A percentile compares a stretch with the other conserved stretches of the same genome.
Evolutionary conservation across 805 yeast species (phyloP).

Genomic region (Kluyveromyces siamensis): DNA sequence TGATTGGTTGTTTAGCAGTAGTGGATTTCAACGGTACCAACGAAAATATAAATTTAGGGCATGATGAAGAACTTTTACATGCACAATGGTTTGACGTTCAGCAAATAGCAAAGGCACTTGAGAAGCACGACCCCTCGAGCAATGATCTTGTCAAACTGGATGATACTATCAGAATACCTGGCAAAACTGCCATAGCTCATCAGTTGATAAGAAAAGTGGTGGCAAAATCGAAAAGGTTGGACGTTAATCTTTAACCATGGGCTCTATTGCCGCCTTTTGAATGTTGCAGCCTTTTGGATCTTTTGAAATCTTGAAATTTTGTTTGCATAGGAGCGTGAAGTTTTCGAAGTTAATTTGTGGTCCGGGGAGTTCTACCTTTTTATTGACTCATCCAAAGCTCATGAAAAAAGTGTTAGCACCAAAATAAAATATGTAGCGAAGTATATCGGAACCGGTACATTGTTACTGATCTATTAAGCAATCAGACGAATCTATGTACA

Average conservation of each 20-base stretch:
- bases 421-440: too few relatives aligned
- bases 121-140: conserved; percentile 16
- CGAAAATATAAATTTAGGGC: conserved; percentile 59
- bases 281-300: too few relatives aligned
- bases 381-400: too few relatives aligned
- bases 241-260: neutral
- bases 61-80: conserved; percentile 78
- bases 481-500: too few relatives aligned
- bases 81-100: conserved; percentile 76
- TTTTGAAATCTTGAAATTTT: too few relatives aligned
- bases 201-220: conserved; percentile 14
- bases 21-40: conserved; percentile 60
- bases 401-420: too few relatives aligned
- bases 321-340: too few relatives aligned
- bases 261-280: neutral
- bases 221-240: neutral
- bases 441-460: too few relatives aligned
- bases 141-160: conserved; percentile 13
- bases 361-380: too few relatives aligned
- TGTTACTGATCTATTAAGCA: too few relatives aligned
- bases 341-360: too few relatives aligned
- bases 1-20: conserved; percentile 82
- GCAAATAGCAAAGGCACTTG: conserved; percentile 37
- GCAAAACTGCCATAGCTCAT: conserved; percentile 24
- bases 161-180: conserved; percentile 21